These are phyloP conservation scores for Solanum gandarillasii DNA, from an alignment of 257 asterid genomes.

Conservation along the genomic window DNA sequence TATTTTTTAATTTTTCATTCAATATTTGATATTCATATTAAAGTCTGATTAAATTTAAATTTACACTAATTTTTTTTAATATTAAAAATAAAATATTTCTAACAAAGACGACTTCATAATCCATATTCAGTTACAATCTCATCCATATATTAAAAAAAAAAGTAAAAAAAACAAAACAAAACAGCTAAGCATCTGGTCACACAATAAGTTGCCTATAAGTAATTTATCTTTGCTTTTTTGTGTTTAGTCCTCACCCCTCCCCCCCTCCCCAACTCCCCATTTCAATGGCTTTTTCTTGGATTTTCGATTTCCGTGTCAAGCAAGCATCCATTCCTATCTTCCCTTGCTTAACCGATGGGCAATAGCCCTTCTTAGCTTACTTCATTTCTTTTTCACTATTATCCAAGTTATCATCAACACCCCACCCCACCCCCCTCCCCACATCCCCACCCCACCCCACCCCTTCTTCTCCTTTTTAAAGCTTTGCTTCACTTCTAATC, in stretches of 20 bases:
- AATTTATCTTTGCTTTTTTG: neutral
- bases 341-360: slow-evolving; percentile 44
- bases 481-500: slow-evolving; percentile 64
- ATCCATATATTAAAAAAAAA: neutral
- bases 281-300: slow-evolving; percentile 4
- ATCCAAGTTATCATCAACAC: neutral
- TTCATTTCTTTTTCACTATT: neutral
- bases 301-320: slow-evolving; percentile 95
- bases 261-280: neutral
- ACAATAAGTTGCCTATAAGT: neutral
- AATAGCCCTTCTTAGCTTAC: slow-evolving; percentile 23
- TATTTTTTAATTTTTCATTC: too few relatives aligned
- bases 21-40: too few relatives aligned
- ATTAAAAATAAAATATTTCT: too few relatives aligned
- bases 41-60: too few relatives aligned
- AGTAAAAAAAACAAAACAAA: neutral
- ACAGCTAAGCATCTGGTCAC: neutral
- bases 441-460: neutral
- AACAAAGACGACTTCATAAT: fast-evolving
- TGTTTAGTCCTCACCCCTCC: neutral
- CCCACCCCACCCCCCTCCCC: neutral
- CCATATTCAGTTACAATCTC: neutral
- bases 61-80: too few relatives aligned
- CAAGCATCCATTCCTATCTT: slow-evolving; percentile 22
- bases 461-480: neutral